These are phyloP conservation scores for Hypholoma fasciculare DNA, from an alignment of 768 basidiomycete species.

Conservation along the genomic window DNA sequence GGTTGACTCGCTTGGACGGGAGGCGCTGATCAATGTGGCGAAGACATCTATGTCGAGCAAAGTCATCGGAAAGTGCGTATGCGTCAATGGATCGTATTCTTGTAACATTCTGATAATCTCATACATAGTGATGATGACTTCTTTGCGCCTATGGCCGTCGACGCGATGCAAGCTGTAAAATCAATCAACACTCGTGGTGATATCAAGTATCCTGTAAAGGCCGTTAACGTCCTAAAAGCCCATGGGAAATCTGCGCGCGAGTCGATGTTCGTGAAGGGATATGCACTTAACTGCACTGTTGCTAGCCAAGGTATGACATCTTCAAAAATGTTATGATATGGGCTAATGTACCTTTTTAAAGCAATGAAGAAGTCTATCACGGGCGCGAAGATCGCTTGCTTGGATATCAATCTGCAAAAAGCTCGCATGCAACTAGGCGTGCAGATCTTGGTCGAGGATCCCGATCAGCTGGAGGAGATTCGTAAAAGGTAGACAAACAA, in stretches of 20 bases:
- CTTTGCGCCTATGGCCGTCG: conserved; percentile 98
- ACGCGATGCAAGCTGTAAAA: conserved; percentile 97
- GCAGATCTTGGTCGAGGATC: conserved; percentile 96
- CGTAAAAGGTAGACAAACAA: conserved; percentile 69
- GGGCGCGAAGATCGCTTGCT: conserved; percentile 95
- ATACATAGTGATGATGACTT: conserved; percentile 86
- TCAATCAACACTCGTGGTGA: conserved; percentile 93
- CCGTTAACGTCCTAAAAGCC: conserved; percentile 97
- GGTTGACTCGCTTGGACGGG: conserved; percentile 88
- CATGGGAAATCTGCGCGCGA: conserved; percentile 96
- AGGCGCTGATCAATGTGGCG: conserved; percentile 92
- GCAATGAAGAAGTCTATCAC: conserved; percentile 97
- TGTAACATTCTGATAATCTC: not conserved
- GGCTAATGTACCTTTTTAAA: conserved; percentile 27
- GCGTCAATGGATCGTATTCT: not conserved
- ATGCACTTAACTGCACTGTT: conserved; percentile 97
- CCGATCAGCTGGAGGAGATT: conserved; percentile 94
- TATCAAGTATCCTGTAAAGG: conserved; percentile 98
- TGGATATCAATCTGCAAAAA: conserved; percentile 98
- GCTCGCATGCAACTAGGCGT: conserved; percentile 97
- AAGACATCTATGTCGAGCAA: conserved; percentile 99
- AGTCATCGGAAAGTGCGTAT: conserved; percentile 92
- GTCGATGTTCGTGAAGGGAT: conserved; percentile 92
- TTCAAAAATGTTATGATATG: not conserved
- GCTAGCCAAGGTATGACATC: conserved; percentile 86